Conservation (phyloP, 83 land plant species). For the Larix sibirica region DNA sequence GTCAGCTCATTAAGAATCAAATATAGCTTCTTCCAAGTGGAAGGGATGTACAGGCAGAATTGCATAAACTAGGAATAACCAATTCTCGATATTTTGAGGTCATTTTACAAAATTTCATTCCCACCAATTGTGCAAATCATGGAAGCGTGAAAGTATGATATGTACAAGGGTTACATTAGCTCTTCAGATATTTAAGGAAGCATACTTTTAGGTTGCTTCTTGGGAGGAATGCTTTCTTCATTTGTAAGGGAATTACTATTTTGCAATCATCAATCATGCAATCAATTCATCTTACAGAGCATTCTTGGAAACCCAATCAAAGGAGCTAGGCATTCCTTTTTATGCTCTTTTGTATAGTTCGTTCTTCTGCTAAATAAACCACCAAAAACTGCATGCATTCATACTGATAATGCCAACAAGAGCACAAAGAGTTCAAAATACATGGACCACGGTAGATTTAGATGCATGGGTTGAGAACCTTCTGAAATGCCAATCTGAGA, state of each 20-base stretch:
- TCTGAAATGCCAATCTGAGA: background rate
- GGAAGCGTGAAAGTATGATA: too few relatives aligned
- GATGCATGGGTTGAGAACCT: background rate
- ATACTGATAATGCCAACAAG: background rate
- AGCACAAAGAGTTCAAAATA: background rate
- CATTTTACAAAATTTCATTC: background rate
- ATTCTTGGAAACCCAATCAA: background rate
- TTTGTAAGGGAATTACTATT: too few relatives aligned
- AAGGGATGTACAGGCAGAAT: background rate
- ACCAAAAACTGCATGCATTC: too few relatives aligned
- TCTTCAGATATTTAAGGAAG: too few relatives aligned
- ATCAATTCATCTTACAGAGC: too few relatives aligned
- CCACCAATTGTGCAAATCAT: background rate
- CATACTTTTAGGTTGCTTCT: too few relatives aligned
- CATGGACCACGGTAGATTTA: background rate
- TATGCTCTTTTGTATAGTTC: background rate
- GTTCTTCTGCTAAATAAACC: background rate
- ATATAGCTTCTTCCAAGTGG: background rate
- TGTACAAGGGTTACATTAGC: too few relatives aligned
- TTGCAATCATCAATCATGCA: too few relatives aligned
- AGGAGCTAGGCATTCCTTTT: background rate
- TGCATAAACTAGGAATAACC: constrained; percentile 3
- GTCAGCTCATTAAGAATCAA: background rate
- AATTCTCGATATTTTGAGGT: background rate
- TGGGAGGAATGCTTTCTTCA: too few relatives aligned